Base-by-base conservation (phyloP, 768 basidiomycete genomes). In the Lactarius deliciosus region DNA sequence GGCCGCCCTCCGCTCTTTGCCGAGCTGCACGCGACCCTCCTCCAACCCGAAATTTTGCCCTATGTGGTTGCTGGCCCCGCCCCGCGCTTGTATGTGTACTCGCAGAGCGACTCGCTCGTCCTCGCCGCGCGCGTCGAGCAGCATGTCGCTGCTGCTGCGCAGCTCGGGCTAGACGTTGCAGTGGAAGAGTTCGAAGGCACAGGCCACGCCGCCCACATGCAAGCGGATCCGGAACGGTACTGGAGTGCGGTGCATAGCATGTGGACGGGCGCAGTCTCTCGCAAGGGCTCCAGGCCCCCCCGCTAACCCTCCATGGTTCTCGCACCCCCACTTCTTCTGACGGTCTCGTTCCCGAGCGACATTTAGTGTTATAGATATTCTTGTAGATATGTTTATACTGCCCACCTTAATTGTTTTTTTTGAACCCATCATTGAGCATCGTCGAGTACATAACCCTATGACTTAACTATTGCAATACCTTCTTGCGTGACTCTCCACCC, bases 31-130 rank as follows among this genome's bases (percentile, higher is more conserved):
- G 40, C 47, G 4, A 50, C 60, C 34, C 68, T 71, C 53, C 64
- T 69, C 56, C 61, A 66, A 22, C 66, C 68, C 11, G 53, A 68
- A 22, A 57, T 72, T 36, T 53, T 70, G 8, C 71, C 69, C 30
- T 40, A 40, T 30, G 53, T 56, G 25, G 45, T 38, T 63, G 1
- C 53, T 1, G 68, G 64, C 28, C 50, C 43, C 22, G 28, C 64
- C 0, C 66, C 69, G 15, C 66, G 70, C n/a, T 53, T 72, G 65
- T 68, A 70, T 41, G 64, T 71, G 36, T 69, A 62, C 41, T 70
- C 69, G 25, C 63, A 71, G 53, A 62, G 66, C 47, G 71, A 72
- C 54, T 10, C 54, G n/a, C 60, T 72, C 58, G 69, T 67, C 25
- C 36, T 53, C 2, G 64, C 66, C 28, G 11, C 36, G 15, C 64